These are phyloP conservation scores for Maudiozyma turicensis DNA, from an alignment of 805 yeast genomes.

Conservation along the genomic window DNA sequence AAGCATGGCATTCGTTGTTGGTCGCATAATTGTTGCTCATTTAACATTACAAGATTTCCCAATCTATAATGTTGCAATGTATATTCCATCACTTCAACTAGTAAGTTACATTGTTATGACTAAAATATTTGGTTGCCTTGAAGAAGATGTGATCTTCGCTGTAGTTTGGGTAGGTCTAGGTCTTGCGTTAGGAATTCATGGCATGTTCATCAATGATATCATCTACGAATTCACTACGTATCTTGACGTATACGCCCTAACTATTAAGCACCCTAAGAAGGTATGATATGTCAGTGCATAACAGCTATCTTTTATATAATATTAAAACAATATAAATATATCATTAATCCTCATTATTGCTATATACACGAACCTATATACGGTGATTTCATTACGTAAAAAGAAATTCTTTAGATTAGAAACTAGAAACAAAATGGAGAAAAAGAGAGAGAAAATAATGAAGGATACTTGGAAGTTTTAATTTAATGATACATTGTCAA, in stretches of 20 bases:
- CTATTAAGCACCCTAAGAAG: slow-evolving; percentile 70
- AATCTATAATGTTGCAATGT: slow-evolving; percentile 57
- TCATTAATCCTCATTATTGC: slow-evolving; percentile 2
- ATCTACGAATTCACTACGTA: slow-evolving; percentile 74
- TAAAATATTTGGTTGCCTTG: slow-evolving; percentile 24
- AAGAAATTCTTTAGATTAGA: neutral
- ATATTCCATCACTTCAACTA: slow-evolving; percentile 48
- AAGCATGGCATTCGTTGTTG: slow-evolving; percentile 75
- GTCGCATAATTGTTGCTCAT: slow-evolving; percentile 81
- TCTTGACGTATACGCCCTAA: slow-evolving; percentile 78
- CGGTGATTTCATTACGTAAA: neutral
- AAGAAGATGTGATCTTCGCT: slow-evolving; percentile 37
- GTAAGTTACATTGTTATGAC: slow-evolving; percentile 24
- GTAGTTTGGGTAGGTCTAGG: slow-evolving; percentile 60
- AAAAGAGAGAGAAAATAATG: neutral
- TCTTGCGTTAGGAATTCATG: slow-evolving; percentile 57
- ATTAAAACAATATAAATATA: neutral
- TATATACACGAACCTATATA: slow-evolving; percentile 5
- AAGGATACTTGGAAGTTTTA: neutral
- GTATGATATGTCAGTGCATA: slow-evolving; percentile 8
- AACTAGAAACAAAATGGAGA: too few relatives aligned
- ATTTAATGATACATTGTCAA: neutral
- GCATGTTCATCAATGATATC: slow-evolving; percentile 66
- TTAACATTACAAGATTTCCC: slow-evolving; percentile 78
- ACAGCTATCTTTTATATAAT: neutral